A percentile compares a stretch with the other conserved stretches of the same genome.
These are phyloP conservation scores for Plectosphaerella sp. DNA, from an alignment of 2,329 filamentous ascomycete genomes.

Conservation along the genomic window DNA sequence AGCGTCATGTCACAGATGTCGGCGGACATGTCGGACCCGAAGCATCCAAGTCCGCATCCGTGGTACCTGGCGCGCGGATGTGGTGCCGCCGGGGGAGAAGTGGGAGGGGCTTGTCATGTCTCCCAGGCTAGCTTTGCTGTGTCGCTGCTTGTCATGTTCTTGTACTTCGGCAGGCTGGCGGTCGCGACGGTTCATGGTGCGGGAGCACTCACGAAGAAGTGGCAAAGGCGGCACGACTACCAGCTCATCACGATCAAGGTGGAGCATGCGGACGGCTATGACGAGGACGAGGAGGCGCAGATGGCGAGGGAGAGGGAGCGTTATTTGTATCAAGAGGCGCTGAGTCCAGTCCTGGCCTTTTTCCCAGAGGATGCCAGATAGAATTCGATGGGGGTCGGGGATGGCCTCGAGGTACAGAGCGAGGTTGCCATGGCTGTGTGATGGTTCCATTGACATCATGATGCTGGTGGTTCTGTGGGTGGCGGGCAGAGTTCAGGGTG, in stretches of 20 bases:
- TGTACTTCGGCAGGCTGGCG: background rate
- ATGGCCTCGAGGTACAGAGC: too few species aligned
- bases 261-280: background rate
- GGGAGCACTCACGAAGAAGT: background rate
- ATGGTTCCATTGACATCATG: too few species aligned
- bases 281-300: background rate
- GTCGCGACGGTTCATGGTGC: background rate
- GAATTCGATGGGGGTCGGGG: too few species aligned
- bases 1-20: conserved; percentile 15
- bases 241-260: background rate
- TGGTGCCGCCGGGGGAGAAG: background rate
- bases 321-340: conserved; percentile 1
- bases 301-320: background rate
- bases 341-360: conserved; percentile 7
- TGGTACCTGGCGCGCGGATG: conserved; percentile 21
- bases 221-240: background rate
- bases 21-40: conserved; percentile 17
- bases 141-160: background rate
- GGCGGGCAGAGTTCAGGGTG: too few species aligned
- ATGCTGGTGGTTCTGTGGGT: too few species aligned
- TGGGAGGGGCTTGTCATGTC: background rate
- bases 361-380: conserved; percentile 3
- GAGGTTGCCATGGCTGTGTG: too few species aligned
- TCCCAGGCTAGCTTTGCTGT: conserved; percentile 3
- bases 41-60: conserved; percentile 16